These are phyloP conservation scores for Rhinocladiella similis DNA, from an alignment of 2,329 filamentous ascomycete species.

Conservation along the genomic window DNA sequence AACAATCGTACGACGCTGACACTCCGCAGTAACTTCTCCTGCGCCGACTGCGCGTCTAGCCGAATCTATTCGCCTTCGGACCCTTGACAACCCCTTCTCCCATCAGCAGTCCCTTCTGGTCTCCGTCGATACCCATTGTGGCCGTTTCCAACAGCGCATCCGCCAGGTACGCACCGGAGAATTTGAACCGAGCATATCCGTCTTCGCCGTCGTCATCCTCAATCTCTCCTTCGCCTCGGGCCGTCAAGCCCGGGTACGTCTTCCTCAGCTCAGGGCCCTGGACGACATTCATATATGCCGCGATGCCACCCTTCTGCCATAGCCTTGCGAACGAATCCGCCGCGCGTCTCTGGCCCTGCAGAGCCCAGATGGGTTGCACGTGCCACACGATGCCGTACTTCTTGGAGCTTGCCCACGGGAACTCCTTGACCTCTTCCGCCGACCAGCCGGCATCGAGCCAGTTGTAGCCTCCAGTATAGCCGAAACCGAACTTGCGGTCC, in stretches of 20 bases:
- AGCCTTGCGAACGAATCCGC: slow-evolving; percentile 2
- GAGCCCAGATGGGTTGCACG: slow-evolving; percentile 10
- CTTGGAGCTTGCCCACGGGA: background rate
- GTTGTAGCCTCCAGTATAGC: slow-evolving; percentile 6
- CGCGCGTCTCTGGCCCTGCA: slow-evolving; percentile 8
- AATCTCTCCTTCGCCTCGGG: background rate
- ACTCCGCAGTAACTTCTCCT: no score
- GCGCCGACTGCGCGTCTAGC: no score
- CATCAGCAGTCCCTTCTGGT: slow-evolving; percentile 6
- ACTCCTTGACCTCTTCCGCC: slow-evolving; percentile 8
- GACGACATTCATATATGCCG: slow-evolving; percentile 7
- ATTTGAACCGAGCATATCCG: slow-evolving; percentile 7
- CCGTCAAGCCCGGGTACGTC: slow-evolving; percentile 2
- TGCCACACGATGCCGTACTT: slow-evolving; percentile 13
- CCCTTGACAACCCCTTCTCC: slow-evolving; percentile 7
- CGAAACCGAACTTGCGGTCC: slow-evolving; percentile 12
- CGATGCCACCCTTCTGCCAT: slow-evolving; percentile 5
- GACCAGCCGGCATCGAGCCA: slow-evolving; percentile 9
- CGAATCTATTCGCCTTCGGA: slow-evolving; percentile 3
- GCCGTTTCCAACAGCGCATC: slow-evolving; percentile 11
- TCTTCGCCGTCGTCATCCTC: slow-evolving; percentile 1
- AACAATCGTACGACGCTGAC: no score
- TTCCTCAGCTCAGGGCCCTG: slow-evolving; percentile 3
- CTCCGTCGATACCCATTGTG: slow-evolving; percentile 9
- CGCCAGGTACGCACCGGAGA: slow-evolving; percentile 7